Base-by-base conservation (phyloP, 768 basidiomycete genomes). In the Kwoniella sp. region DNA sequence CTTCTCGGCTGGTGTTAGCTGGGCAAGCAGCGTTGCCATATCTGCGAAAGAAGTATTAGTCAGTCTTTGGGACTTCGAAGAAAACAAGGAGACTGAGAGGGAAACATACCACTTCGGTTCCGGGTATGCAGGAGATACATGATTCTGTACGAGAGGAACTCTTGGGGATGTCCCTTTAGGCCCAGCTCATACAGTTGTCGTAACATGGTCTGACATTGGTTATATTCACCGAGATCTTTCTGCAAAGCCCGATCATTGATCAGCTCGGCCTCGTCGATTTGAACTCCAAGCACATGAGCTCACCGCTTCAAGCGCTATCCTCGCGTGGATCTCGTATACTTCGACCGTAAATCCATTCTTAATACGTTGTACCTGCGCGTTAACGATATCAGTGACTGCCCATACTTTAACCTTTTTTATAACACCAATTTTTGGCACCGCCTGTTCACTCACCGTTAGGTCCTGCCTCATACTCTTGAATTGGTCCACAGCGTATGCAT, bases 211-310 rank as follows among this genome's bases (percentile, higher is more conserved):
- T 97, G 93, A 82, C 96, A 99, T 81, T 94, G 91, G 81, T 96
- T 98, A 79, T 95, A 98, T 86, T 99, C 96, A 70, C 96, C 93
- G 85, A 99, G 90, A 81, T 99, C 96, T 76, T 85, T 87, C 95
- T 99, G 81, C 15, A 63, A 55, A 28, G 47, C 22, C 31, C 7
- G 47, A 48, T 48, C 47, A 23, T 5, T 34, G 17, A 20, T 17
- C 23, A 17, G 47, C 17, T n/a, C 0, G 28, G 47, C 56, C 11
- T 56, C n/a, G n/a, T n/a, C n/a, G n/a, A n/a, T n/a, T n/a, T n/a
- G n/a, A n/a, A n/a, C n/a, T n/a, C n/a, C n/a, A n/a, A n/a, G n/a
- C n/a, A n/a, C n/a, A n/a, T n/a, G 17, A n/a, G 34, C 87, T 63
- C 81, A 93, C 92, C 73, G 87, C 88, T 85, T 94, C 92, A 45